These are phyloP conservation scores for Sporothrix brunneoviolacea DNA, from an alignment of 2,329 filamentous ascomycete species.

Conservation along the genomic window DNA sequence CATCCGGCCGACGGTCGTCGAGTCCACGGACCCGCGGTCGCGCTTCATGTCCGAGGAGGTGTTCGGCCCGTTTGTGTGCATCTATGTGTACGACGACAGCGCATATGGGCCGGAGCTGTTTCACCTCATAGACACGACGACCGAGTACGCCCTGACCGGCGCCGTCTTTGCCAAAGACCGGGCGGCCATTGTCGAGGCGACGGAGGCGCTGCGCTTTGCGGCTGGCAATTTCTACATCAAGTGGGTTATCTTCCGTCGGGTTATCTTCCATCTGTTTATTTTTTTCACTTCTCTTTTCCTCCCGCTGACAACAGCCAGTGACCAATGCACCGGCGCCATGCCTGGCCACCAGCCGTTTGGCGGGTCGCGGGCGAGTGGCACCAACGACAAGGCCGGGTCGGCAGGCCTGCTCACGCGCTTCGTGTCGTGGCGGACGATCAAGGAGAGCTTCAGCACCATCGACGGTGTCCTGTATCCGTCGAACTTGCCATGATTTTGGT, in stretches of 20 bases:
- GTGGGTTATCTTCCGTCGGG: no score
- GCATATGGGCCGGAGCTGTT: conserved; percentile 42
- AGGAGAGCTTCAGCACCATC: no score
- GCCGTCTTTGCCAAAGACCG: conserved; percentile 43
- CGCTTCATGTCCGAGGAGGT: conserved; percentile 39
- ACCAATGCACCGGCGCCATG: conserved; percentile 49
- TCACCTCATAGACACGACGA: conserved; percentile 60
- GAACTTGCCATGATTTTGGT: no score
- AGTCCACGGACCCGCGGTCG: conserved; percentile 34
- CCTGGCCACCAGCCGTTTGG: conserved; percentile 51
- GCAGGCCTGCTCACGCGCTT: conserved; percentile 42
- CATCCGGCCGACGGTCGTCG: conserved; percentile 40
- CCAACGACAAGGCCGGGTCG: conserved; percentile 51
- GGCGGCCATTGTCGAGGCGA: conserved; percentile 39
- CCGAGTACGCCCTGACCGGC: conserved; percentile 56
- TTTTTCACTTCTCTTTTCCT: no score
- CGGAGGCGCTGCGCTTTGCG: conserved; percentile 44
- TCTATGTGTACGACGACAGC: conserved; percentile 42
- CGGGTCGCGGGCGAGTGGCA: conserved; percentile 44
- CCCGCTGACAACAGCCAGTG: no score
- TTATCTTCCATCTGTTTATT: no score
- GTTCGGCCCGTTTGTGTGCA: conserved; percentile 39
- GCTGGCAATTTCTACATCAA: conserved; percentile 53
- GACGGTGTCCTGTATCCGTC: no score
- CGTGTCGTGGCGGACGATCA: conserved; percentile 43